Evolutionary conservation across 768 basidiomycete genomes (phyloP).

Genomic region (Dacryopinax spathularia): DNA sequence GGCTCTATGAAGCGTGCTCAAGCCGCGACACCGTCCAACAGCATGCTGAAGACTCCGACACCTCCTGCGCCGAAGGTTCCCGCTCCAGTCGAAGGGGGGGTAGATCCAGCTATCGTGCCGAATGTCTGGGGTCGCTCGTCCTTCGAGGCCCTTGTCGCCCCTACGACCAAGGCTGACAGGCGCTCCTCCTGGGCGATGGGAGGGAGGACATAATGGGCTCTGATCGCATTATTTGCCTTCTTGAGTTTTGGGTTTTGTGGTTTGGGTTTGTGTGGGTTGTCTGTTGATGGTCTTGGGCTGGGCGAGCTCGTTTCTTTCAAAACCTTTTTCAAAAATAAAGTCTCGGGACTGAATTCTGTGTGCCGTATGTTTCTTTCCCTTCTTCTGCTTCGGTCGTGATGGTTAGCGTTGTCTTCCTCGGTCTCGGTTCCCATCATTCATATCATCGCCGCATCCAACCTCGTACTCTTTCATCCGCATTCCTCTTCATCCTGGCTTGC

Average conservation of each 20-base stretch:
- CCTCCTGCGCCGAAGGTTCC: not conserved
- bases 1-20: not conserved
- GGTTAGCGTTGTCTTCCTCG: conserved; percentile 1
- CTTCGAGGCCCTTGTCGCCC: not conserved
- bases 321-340: not conserved
- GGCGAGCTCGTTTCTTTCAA: not conserved
- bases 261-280: not conserved
- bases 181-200: not conserved
- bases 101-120: not conserved
- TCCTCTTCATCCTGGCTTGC: not conserved
- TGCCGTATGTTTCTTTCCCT: not conserved
- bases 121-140: not conserved
- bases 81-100: not conserved
- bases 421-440: conserved; percentile 2
- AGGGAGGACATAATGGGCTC: not conserved
- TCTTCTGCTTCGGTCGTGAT: conserved; percentile 3
- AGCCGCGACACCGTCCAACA: not conserved
- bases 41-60: not conserved
- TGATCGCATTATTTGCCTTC: conserved; percentile 1
- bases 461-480: not conserved
- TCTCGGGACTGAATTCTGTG: not conserved
- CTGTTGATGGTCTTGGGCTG: not conserved
- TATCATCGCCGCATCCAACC: not conserved
- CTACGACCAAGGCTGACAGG: not conserved
- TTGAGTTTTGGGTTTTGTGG: conserved; percentile 5